Evolutionary conservation across 2,329 filamentous ascomycete genomes (phyloP).

Genomic region (Calonectria pauciramosa): DNA sequence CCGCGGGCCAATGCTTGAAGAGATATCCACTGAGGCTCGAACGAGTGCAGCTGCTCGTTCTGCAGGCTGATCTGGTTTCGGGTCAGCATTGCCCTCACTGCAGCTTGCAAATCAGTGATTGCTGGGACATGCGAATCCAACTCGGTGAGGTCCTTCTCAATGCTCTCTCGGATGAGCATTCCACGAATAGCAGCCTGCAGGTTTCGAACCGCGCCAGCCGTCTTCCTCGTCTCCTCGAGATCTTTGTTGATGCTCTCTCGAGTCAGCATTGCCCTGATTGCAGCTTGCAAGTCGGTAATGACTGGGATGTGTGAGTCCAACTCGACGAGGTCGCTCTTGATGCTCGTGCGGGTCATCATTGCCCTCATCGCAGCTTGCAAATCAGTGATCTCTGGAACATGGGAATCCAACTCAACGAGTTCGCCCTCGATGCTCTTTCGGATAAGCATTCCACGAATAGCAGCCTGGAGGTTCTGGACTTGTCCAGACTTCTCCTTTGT

Average conservation of each 20-base stretch:
- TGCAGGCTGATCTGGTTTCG: constrained; percentile 67
- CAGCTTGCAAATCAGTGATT: constrained; percentile 74
- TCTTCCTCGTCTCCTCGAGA: constrained; percentile 62
- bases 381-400: constrained; percentile 64
- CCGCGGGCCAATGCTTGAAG: constrained; percentile 61
- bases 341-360: constrained; percentile 66
- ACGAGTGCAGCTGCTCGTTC: constrained; percentile 64
- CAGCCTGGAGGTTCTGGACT: constrained; percentile 74
- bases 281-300: constrained; percentile 74
- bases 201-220: constrained; percentile 65
- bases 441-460: constrained; percentile 75
- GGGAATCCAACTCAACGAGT: constrained; percentile 63
- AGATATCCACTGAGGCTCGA: constrained; percentile 64
- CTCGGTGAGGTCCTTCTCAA: constrained; percentile 66
- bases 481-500: constrained; percentile 65
- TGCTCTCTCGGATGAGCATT: constrained; percentile 70
- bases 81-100: constrained; percentile 72
- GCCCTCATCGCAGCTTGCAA: constrained; percentile 79
- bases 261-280: constrained; percentile 68
- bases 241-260: neutral
- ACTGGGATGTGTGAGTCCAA: constrained; percentile 65
- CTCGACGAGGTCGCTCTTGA: constrained; percentile 66
- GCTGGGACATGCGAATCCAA: constrained; percentile 65
- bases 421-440: constrained; percentile 70
- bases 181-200: constrained; percentile 79